Base-by-base conservation (phyloP, 192 early-diverging fungal species). In the Neocallimastix lanati region DNA sequence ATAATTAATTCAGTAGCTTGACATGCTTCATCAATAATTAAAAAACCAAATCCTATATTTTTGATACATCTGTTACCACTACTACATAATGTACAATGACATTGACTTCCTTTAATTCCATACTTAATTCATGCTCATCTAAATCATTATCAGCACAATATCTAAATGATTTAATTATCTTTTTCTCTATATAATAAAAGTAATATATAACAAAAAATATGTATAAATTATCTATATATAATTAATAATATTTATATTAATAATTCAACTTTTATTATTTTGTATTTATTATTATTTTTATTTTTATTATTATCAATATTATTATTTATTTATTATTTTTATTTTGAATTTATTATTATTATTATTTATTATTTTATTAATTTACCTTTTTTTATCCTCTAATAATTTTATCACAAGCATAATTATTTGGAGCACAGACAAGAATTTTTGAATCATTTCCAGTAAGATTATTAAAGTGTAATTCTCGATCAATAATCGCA, bases 1-100 rank as follows among this genome's bases (percentile, higher is more conserved):
- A 90, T 90, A 27, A 90, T 88, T 16, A 96, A 86, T 83, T 99
- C 97, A 29, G 95, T 91, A 6, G 93, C 91, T 81, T 99, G 97
- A 29, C 95, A 94, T 0, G 97, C 97, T 83, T 99, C 97, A 82
- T 99, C 97, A 79, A 99, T 93, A 79, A 99, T 96, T 14, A 97
- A 92, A 0, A 92, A 89, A 28, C 91, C 89, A 87, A 12, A 83
- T 13, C 83, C 79, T 15, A 93, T 81, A 29, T 87, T 85, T 0
- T 88, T 86, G 40, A 98, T 81, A 77, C 90, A 85, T 33, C 95
- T 93, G 67, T 96, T 92, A 0, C 95, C 97, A 78, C 93, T 93
- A 28, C 92, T 93, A 79, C 88, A 91, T n/a, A 98, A 85, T 3
- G 97, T 98, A 76, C 91, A 28, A 95, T 85, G 36, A 97, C 90